phyloP scores from a whole-genome alignment of 1,284 basidiomycete genomes.

The Trametes polyzona region DNA sequence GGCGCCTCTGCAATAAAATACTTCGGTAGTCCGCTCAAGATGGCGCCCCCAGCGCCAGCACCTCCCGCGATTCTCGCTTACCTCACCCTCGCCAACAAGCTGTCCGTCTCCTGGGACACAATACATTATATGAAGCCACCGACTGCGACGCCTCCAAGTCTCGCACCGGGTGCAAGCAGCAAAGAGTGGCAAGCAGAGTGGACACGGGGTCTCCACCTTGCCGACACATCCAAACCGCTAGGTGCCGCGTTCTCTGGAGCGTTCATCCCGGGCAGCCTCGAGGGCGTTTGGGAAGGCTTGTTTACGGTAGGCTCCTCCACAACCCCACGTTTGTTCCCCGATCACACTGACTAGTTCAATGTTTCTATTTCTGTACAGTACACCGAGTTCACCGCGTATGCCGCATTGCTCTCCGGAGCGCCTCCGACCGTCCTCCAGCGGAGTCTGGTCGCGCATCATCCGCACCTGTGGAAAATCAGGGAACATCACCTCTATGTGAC shows the following conservation, averaged over 20 bases:
- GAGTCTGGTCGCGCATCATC: slow-evolving; percentile 65
- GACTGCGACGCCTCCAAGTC: slow-evolving; percentile 41
- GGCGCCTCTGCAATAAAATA: slow-evolving; percentile 30
- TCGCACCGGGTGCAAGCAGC: slow-evolving; percentile 28
- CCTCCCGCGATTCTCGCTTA: slow-evolving; percentile 73
- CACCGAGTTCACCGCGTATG: slow-evolving; percentile 72
- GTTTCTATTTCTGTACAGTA: too few relatives aligned
- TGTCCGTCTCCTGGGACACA: slow-evolving; percentile 33
- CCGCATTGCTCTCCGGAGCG: slow-evolving; percentile 63
- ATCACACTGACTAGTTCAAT: too few relatives aligned
- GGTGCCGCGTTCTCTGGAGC: slow-evolving; percentile 43
- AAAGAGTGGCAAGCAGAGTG: slow-evolving; percentile 52
- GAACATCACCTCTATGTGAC: slow-evolving; percentile 62
- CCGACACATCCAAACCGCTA: slow-evolving; percentile 35
- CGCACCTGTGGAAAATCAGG: slow-evolving; percentile 77
- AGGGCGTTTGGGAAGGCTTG: slow-evolving; percentile 77
- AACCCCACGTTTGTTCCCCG: not conserved
- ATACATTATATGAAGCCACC: slow-evolving; percentile 42
- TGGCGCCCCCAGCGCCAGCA: slow-evolving; percentile 61
- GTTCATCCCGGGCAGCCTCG: slow-evolving; percentile 65
- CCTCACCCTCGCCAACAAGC: slow-evolving; percentile 55
- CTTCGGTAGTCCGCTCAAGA: slow-evolving; percentile 48
- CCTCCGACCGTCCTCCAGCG: slow-evolving; percentile 58
- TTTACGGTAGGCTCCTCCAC: slow-evolving; percentile 59
- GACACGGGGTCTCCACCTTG: slow-evolving; percentile 53